Evolutionary conservation across 2,329 filamentous ascomycete genomes (phyloP).

Genomic region (Akanthomyces lecanii): DNA sequence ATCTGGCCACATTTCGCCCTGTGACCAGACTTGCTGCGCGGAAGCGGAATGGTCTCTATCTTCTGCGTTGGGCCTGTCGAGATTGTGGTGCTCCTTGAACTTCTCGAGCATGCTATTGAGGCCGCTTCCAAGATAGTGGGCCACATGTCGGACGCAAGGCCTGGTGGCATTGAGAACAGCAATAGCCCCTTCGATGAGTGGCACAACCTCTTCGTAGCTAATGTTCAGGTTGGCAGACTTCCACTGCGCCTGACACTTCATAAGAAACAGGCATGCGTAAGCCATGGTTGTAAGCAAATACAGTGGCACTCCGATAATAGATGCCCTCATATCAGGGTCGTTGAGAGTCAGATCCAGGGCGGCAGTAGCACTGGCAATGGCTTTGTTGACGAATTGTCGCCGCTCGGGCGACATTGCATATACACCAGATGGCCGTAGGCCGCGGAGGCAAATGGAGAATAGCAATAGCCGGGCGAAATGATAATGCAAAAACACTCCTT

Average conservation of each 20-base stretch:
- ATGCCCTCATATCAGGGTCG: slow-evolving; percentile 28
- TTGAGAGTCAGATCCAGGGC: slow-evolving; percentile 28
- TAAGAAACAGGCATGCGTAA: slow-evolving; percentile 30
- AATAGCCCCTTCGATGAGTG: slow-evolving; percentile 26
- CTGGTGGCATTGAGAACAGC: slow-evolving; percentile 24
- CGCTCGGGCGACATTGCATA: slow-evolving; percentile 42
- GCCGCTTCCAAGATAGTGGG: slow-evolving; percentile 28
- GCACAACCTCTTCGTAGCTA: slow-evolving; percentile 29
- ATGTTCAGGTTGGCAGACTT: slow-evolving; percentile 25
- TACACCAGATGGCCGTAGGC: slow-evolving; percentile 28
- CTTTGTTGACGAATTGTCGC: slow-evolving; percentile 40
- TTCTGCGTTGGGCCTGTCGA: slow-evolving; percentile 11
- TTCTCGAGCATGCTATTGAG: slow-evolving; percentile 29
- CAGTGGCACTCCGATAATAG: slow-evolving; percentile 30
- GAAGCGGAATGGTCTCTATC: slow-evolving; percentile 15
- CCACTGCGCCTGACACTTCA: slow-evolving; percentile 31
- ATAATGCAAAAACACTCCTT: slow-evolving; percentile 46
- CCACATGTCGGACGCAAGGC: slow-evolving; percentile 27
- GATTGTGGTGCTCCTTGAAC: slow-evolving; percentile 22
- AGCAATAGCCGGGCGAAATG: slow-evolving; percentile 48
- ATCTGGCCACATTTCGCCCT: slow-evolving; percentile 17
- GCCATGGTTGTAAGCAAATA: slow-evolving; percentile 32
- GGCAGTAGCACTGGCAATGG: slow-evolving; percentile 32
- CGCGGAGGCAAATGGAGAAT: slow-evolving; percentile 44
- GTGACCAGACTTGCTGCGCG: slow-evolving; percentile 16